Base-by-base conservation (phyloP, 768 basidiomycete species). In the Calocybe gangraenosa region DNA sequence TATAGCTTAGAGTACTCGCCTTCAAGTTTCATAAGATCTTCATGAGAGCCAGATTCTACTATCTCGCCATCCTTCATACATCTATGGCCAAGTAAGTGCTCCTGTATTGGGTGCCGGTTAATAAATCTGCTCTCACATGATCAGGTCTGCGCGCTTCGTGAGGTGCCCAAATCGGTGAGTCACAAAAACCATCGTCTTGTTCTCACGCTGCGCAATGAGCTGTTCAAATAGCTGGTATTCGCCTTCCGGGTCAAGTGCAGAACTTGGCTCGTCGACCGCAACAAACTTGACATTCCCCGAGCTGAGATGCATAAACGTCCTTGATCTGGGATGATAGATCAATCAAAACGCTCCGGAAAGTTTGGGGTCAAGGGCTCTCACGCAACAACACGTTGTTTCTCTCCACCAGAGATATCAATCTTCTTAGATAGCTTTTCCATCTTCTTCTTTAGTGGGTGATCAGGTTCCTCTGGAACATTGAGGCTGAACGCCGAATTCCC, bases 211-310 rank as follows among this genome's bases (percentile, higher is more conserved):
- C 2, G 54, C 36, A 28, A 56, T 55, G 21, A 75, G 58, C 13
- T 56, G 58, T 21, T 63, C 42, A 40, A 73, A 63, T 8, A 75
- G 53, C 17, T 63, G 55, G 22, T 48, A 59, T 47, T 76, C 75
- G 0, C 64, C 68, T 37, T 68, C 50, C 2, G 75, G 65, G 35
- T 76, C 75, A 7, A 75, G 51, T 11, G 64, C 60, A 0, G 73
- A 71, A n/a, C 64, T 74, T 0, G 73, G 74, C 20, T 58, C 56
- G 33, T 61, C 42, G 36, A 71, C 63, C 2, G 69, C 63, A 11
- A 76, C 52, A 2, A 78, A 64, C 18, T 60, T 66, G 19, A 66
- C 60, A 3, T 58, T 37, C 0, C 52, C 52, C 1, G 59, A 58
- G 17, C 48, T 54, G 20, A 65, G 49, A 7, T 57, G 59, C 64